Base-by-base conservation (phyloP, 352 stramenopile species). In the Globisporangium spinosum region DNA sequence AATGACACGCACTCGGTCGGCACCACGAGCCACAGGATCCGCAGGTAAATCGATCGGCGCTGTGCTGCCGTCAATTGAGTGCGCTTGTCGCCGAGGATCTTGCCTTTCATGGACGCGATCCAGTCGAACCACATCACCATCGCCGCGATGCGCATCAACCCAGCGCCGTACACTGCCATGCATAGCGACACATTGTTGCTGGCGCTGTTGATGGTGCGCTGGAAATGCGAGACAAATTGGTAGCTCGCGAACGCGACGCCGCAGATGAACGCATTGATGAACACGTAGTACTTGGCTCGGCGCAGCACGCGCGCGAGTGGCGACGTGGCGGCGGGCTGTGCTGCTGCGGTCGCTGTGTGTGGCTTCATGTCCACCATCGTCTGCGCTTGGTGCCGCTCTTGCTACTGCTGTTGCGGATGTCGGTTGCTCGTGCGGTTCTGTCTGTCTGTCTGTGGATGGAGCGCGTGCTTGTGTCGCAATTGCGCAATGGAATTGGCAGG, bases 251-350 rank as follows among this genome's bases (percentile, higher is more conserved):
- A 25, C 5, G 70, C 79, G 40, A 95, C 71, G 43, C 73, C 76
- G 65, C 75, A 89, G 69, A 92, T 93, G 73, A 95, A 95, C 20
- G 78, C 75, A 65, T 95, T 95, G 73, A 95, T 90, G 64, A 95
- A 57, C 20, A 71, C 58, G 76, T 95, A 95, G 73, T 87, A 95
- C 77, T 91, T 93, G 71, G 75, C 75, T 35, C 82, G 79, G 38
- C 87, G 80, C 67, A 79, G 70, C 29, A 82, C 17, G 2, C 73
- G 70, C 60, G 72, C 59, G 6, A 56, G 13, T 23, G 20, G 34
- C 23, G 65, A 51, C 4, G 43, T 8, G 6, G 43, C 4, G 17
- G 17, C 6, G 1, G 43, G 43, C 4, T 8, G 15, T 8, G 43
- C 43, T 47, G 40, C 40, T 47, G 40, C 10, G 8, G 9, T 10